Base-by-base conservation (phyloP, 2,329 filamentous ascomycete genomes). In the Trichophaea hybrida region DNA sequence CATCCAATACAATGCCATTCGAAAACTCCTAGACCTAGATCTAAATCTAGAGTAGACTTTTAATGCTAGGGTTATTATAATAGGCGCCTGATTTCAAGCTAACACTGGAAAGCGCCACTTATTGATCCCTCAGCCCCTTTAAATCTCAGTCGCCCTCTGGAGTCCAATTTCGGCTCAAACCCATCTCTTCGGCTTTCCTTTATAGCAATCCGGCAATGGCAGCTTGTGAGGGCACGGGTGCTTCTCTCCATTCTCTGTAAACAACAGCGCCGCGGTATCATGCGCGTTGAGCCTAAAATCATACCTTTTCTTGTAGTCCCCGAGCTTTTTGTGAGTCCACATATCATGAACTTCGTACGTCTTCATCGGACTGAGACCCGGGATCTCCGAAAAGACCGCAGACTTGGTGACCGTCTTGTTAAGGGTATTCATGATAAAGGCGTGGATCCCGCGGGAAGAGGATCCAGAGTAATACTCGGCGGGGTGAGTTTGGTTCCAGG, bases 381-480 rank as follows among this genome's bases (percentile, higher is more conserved):
- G 76, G 5, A 78, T 70, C 65, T 78, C 76, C 2, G 50, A 63
- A 65, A 74, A 78, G 0, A 67, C 66, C 2, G 72, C 72, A 17
- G 68, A 70, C 68, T 74, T 76, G 31, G 63, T 69, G 31, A 66
- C 66, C 2, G 65, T 69, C 1, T 65, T 58, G 0, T 70, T 65
- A 15, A 71, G 56, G 1, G 74, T 73, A 66, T 79, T 79, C n/a
- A 78, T 66, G 62, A 77, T 69, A 34, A 78, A 71, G 13, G 77
- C 72, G 43, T 77, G 70, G n/a, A 72, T 73, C 1, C 76, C 76
- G 15, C 71, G 66, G 6, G 68, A 69, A 40, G 13, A 17, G 4
- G 12, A 5, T 0, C 77, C 76, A 1, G 73, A 71, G 75, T 75
- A 79, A 67, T 74, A 78, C 68, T 77, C 74, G 1, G 77, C 76